Base-by-base conservation (phyloP, 1,284 basidiomycete species). In the Apiotrichum brassicae region DNA sequence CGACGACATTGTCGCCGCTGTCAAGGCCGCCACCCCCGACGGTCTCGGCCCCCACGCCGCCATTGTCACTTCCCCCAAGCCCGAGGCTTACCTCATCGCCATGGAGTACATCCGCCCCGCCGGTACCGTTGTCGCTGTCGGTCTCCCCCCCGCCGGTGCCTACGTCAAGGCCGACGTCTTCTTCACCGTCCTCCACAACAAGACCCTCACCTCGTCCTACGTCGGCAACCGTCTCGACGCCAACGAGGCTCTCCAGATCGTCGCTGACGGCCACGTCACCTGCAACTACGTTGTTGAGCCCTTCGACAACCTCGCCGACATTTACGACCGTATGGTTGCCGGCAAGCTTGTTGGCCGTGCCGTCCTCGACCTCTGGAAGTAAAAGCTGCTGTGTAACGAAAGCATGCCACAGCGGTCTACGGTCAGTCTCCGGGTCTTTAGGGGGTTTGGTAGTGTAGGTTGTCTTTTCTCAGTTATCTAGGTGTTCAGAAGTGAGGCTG, bases 1-100 rank as follows among this genome's bases (percentile, higher is more conserved):
- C 36, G 63, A 66, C 55, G 66, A 63, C 51, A 61, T 63, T 36
- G 49, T 51, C 30, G 33, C 39, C 33, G 54, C 49, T 34, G 71
- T 77, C 49, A 75, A 80, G 66, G 78, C 75, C 8, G 78, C 79
- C 1, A 85, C 65, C 19, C 61, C 84, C 0, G 85, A 78, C 48
- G 87, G 86, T 1, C 67, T 76, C 9, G 87, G 88, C 30, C 82
- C 87, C 1, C 87, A 92, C 64, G 81, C 83, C 12, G 80, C 85
- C 0, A 69, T 90, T 53, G 79, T 89, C 43, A 82, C 85, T 12
- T 70, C 75, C 19, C 62, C 70, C 24, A 62, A 65, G 30, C 68
- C 77, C 16, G 71, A 76, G 6, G 84, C 82, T 0, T 90, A 88
- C 67, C 70, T 78, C 18, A 80, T 85, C 66, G 87, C 85, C 8